Percentiles rank a stretch among this genome's conserved stretches.
These are phyloP conservation scores for Glomus cerebriforme DNA, from an alignment of 192 early-diverging fungal genomes.

Conservation along the genomic window DNA sequence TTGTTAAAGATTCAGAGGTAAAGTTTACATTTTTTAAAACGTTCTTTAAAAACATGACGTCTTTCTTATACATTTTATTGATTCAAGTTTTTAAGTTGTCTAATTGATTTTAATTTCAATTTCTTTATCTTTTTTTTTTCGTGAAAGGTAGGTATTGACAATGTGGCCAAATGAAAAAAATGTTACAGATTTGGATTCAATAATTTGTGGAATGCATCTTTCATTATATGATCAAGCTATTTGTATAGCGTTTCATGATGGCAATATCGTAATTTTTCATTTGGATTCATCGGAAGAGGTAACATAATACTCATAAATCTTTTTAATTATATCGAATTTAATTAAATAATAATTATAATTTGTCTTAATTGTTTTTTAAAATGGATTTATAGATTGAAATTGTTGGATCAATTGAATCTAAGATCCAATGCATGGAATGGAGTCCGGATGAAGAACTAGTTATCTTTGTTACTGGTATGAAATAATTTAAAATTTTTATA, in stretches of 20 bases:
- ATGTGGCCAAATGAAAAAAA: neutral
- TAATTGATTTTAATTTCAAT: neutral
- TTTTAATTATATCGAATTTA: no score
- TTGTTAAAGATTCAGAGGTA: neutral
- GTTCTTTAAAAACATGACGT: neutral
- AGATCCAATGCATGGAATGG: slow-evolving; percentile 75
- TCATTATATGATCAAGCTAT: slow-evolving; percentile 57
- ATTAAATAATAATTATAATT: no score
- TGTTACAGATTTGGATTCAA: neutral
- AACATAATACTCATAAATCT: no score
- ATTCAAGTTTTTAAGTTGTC: no score
- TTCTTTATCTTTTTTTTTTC: neutral
- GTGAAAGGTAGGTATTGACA: neutral
- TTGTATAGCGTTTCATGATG: slow-evolving; percentile 53
- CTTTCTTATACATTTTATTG: neutral
- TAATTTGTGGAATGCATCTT: slow-evolving; percentile 53
- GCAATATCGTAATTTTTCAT: slow-evolving; percentile 58
- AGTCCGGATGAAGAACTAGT: slow-evolving; percentile 90
- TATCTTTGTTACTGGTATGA: slow-evolving; percentile 72
- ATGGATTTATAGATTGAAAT: slow-evolving; percentile 51
- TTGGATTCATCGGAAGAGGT: slow-evolving; percentile 43
- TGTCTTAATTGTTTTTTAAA: neutral
- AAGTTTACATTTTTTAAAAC: neutral
- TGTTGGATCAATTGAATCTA: slow-evolving; percentile 76
- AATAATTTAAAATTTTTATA: neutral